These are phyloP conservation scores for Endotrypanum monterogeii DNA, from an alignment of 208 protist genomes.

Conservation along the genomic window DNA sequence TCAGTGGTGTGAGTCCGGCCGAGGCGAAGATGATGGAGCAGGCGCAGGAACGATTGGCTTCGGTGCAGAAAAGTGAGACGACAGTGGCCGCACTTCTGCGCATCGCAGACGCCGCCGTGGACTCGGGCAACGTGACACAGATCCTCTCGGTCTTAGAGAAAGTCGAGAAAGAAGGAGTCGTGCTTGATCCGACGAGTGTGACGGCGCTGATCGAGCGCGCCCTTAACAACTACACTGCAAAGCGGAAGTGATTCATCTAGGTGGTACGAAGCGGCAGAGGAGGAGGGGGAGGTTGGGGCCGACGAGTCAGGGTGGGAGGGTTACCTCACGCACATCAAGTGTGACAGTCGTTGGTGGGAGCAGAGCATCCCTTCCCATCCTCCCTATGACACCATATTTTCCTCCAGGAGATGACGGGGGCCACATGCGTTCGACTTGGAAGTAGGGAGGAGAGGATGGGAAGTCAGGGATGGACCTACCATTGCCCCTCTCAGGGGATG, in stretches of 20 bases:
- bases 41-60: constrained; percentile 11
- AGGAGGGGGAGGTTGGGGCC: neutral
- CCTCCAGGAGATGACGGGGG: neutral
- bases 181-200: constrained; percentile 53
- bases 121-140: constrained; percentile 70
- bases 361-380: neutral
- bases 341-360: neutral
- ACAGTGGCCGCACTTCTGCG: constrained; percentile 44
- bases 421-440: neutral
- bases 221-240: constrained; percentile 55
- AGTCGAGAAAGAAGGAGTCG: constrained; percentile 51
- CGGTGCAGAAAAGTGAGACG: constrained; percentile 23
- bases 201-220: constrained; percentile 64
- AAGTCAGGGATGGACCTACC: too few relatives aligned
- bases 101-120: constrained; percentile 62
- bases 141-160: constrained; percentile 52
- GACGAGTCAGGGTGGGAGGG: too few relatives aligned
- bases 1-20: constrained; percentile 63
- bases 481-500: neutral
- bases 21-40: constrained; percentile 31
- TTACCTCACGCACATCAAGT: too few relatives aligned
- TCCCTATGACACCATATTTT: too few relatives aligned
- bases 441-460: neutral
- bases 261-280: neutral
- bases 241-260: constrained; percentile 9